phyloP scores from a whole-genome alignment of 2,329 filamentous ascomycete genomes.

The Aspergillus thermomutatus region DNA sequence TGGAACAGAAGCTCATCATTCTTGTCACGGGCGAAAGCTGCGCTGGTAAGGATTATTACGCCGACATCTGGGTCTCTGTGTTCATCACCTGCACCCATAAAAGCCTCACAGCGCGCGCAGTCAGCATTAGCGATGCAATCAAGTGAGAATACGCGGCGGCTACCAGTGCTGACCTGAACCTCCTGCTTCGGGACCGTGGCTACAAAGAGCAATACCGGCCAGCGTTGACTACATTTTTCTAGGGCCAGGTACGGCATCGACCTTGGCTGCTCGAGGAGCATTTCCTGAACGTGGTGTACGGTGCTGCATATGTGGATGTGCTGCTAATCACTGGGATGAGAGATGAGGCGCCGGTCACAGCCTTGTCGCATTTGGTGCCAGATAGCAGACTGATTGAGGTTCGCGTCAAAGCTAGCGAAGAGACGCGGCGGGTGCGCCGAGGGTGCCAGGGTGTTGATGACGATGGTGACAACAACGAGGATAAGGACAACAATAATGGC shows the following conservation, averaged over 20 bases:
- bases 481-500: slow-evolving; percentile 10
- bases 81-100: slow-evolving; percentile 29
- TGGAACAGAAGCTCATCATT: slow-evolving; percentile 49
- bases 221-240: slow-evolving; percentile 52
- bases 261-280: slow-evolving; percentile 51
- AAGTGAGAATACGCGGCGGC: slow-evolving; percentile 56
- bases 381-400: slow-evolving; percentile 54
- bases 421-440: slow-evolving; percentile 28
- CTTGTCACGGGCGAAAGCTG: slow-evolving; percentile 52
- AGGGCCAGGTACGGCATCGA: slow-evolving; percentile 41
- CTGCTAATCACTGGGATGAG: slow-evolving; percentile 62
- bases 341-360: slow-evolving; percentile 56
- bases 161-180: slow-evolving; percentile 47
- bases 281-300: slow-evolving; percentile 48
- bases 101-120: slow-evolving; percentile 37
- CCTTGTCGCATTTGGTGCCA: slow-evolving; percentile 54
- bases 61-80: slow-evolving; percentile 48
- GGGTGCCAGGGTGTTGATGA: not conserved
- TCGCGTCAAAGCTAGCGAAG: slow-evolving; percentile 41
- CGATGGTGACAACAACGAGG: not conserved
- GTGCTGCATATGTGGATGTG: slow-evolving; percentile 48
- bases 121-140: slow-evolving; percentile 57
- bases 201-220: slow-evolving; percentile 62
- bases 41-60: slow-evolving; percentile 61
- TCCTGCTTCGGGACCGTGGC: slow-evolving; percentile 51